Conservation (phyloP, 2,329 filamentous ascomycete species). For the Elsinoe ampelina region DNA sequence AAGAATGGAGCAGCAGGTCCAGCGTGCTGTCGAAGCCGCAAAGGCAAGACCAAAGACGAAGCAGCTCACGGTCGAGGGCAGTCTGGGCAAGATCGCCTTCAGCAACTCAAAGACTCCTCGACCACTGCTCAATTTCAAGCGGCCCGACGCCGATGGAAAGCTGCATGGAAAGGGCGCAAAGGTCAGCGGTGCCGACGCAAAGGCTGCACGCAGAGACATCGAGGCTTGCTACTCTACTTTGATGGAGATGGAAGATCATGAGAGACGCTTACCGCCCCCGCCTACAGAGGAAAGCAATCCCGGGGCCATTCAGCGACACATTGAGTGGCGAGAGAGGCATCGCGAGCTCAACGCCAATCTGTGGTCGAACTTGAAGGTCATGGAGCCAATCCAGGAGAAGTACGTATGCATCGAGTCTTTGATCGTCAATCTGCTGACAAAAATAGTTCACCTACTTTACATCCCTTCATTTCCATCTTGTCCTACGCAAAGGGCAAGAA, state of each 20-base stretch:
- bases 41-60: slow-evolving; percentile 98
- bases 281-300: slow-evolving; percentile 55
- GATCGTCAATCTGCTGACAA: slow-evolving; percentile 14
- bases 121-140: slow-evolving; percentile 90
- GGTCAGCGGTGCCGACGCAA: slow-evolving; percentile 62
- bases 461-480: slow-evolving; percentile 93
- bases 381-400: slow-evolving; percentile 68
- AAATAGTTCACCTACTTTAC: slow-evolving; percentile 56
- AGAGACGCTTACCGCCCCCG: slow-evolving; percentile 65
- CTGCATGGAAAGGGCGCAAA: slow-evolving; percentile 39
- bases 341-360: slow-evolving; percentile 66
- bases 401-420: slow-evolving; percentile 25
- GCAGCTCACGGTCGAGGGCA: slow-evolving; percentile 91
- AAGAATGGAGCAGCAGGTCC: slow-evolving; percentile 98
- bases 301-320: slow-evolving; percentile 61
- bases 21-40: slow-evolving; percentile 90
- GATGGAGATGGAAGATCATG: slow-evolving; percentile 91
- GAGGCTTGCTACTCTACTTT: slow-evolving; percentile 79
- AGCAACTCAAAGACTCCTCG: slow-evolving; percentile 98
- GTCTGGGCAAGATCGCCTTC: slow-evolving; percentile 94
- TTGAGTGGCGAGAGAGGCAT: slow-evolving; percentile 68
- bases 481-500: slow-evolving; percentile 96
- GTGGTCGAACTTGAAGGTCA: slow-evolving; percentile 82
- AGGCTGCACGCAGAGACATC: slow-evolving; percentile 74
- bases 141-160: slow-evolving; percentile 58